Evolutionary conservation across 805 yeast species (phyloP), one percentile per base, ranked within the genome.

Genomic region (Lipomyces yamanashiensis): DNA sequence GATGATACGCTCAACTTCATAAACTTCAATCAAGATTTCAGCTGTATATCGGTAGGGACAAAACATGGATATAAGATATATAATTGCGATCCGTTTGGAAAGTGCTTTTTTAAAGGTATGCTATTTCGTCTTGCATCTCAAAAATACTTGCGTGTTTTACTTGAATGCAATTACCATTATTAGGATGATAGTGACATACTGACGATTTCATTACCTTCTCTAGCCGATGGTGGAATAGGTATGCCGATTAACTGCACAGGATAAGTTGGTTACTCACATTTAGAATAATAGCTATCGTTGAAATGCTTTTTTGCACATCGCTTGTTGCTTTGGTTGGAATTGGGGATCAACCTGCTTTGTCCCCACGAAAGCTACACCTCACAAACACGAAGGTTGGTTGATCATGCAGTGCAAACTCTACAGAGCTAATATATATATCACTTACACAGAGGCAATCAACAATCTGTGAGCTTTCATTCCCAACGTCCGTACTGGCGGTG

Each of bases 251-350:
- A 39, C 21, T 15, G 15, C 10, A 2, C 21, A 7, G 5, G 1
- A 13, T 12, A 15, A 47, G 15, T 17, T 39, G 47, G 15, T 13
- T 6, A 15, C 21, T 45, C 3, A 13, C 17, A 4, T 36, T 6
- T 39, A 23, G 19, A 21, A 19, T 48, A 13, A 39, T 34, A 70
- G 72, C 71, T 39, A 82, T 89, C 1, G 86, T 91, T 10, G 97
- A 92, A 73, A 92, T 95, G 98, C 82, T 93, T 33, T 93, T 92
- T 72, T 82, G 92, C 49, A 91, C 98, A 0, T 88, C 96, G 6
- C 80, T 93, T 44, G 84, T 95, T 28, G 97, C 96, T 0, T 78
- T 90, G 7, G 96, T 90, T 1, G 93, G 92, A 7, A 78, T 85
- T 56, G 93, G 92, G 1, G 90, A 87, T 60, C 87, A 84, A 66